phyloP scores from a whole-genome alignment of 2,329 filamentous ascomycete species.

The Colletotrichum sp. region DNA sequence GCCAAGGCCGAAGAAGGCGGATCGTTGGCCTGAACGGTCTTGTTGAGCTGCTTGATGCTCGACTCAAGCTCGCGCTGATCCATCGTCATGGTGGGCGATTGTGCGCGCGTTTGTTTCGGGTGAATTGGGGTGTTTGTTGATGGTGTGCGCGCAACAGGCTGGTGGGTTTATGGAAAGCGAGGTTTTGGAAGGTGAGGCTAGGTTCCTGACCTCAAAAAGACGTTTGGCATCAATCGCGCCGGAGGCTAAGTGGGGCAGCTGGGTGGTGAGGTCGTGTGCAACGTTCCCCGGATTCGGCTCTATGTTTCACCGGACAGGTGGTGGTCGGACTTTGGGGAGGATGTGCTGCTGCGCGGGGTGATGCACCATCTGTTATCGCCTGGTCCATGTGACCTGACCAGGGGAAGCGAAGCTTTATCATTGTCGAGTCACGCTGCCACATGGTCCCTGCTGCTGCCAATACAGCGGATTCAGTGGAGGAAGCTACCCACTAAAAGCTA shows the following conservation, averaged over 20 bases:
- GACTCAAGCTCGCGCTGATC: conserved; percentile 82
- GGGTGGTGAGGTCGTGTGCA: neutral
- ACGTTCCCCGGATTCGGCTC: neutral
- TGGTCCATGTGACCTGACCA: conserved; percentile 15
- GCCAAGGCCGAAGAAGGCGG: conserved; percentile 73
- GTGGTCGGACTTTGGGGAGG: neutral
- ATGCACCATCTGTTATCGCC: conserved; percentile 1
- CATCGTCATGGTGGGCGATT: conserved; percentile 45
- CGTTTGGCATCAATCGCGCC: conserved; percentile 4
- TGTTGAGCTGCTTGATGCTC: conserved; percentile 79
- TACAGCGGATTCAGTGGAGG: conserved; percentile 13
- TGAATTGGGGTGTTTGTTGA: neutral
- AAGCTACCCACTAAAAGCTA: conserved; percentile 12
- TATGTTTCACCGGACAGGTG: neutral
- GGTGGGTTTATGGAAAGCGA: neutral
- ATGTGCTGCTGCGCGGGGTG: neutral
- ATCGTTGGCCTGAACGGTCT: conserved; percentile 78
- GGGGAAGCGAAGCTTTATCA: conserved; percentile 15
- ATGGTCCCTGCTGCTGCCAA: conserved; percentile 17
- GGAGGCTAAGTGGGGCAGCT: conserved; percentile 13
- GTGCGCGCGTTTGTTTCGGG: neutral
- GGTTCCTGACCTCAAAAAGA: conserved; percentile 4
- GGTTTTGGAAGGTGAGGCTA: neutral
- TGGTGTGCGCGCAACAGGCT: neutral
- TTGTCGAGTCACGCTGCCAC: conserved; percentile 19